A percentile compares a stretch with the other conserved stretches of the same genome.
These are phyloP conservation scores for Hypoxylon sp. DNA, from an alignment of 2,329 filamentous ascomycete genomes.

Conservation along the genomic window DNA sequence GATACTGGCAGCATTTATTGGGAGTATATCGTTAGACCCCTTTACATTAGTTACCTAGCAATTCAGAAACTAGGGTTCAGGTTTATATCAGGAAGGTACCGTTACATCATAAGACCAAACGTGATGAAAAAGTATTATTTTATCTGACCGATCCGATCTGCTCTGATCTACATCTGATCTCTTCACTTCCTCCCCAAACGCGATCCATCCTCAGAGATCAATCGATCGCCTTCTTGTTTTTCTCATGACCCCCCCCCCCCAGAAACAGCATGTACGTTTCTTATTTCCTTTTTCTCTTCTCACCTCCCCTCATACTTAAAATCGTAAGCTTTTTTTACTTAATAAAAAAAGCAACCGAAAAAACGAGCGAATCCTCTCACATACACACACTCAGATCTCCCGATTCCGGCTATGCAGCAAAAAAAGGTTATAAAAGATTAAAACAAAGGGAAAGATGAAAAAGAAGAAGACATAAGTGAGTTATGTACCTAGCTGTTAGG, in stretches of 20 bases:
- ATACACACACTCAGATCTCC: not conserved
- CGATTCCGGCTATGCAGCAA: not conserved
- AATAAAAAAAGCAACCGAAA: not conserved
- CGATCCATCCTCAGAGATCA: no score
- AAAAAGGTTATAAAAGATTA: not conserved
- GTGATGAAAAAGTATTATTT: slow-evolving; percentile 32
- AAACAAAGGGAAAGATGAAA: not conserved
- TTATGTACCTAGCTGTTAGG: no score
- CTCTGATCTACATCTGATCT: not conserved
- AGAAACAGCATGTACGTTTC: not conserved
- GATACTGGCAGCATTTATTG: not conserved
- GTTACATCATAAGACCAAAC: slow-evolving; percentile 1
- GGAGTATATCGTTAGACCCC: not conserved
- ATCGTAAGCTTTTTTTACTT: not conserved
- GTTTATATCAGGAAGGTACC: not conserved
- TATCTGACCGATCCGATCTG: no score
- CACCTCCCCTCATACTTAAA: not conserved
- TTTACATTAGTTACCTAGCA: not conserved
- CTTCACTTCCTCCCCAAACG: not conserved
- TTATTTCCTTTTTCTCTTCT: not conserved
- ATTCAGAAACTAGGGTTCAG: not conserved
- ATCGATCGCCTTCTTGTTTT: not conserved
- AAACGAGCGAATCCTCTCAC: slow-evolving; percentile 1
- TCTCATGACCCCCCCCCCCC: not conserved
- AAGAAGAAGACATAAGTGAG: not conserved